phyloP scores from a whole-genome alignment of 73 alveolate species.

The Paramecium caudatum region DNA sequence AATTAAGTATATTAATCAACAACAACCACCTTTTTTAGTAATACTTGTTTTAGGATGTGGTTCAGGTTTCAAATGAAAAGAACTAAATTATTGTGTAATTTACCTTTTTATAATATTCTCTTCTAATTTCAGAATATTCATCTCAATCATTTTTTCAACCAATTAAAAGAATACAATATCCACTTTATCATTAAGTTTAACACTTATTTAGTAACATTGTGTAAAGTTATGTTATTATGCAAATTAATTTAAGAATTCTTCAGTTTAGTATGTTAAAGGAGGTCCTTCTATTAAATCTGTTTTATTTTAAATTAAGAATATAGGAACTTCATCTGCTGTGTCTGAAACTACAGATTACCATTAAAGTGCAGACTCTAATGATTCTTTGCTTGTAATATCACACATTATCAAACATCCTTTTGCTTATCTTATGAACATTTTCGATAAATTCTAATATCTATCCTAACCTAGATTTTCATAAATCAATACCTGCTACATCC shows the following conservation, averaged over 20 bases:
- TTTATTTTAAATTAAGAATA: constrained; percentile 37
- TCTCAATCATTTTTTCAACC: constrained; percentile 29
- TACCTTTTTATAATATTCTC: constrained; percentile 36
- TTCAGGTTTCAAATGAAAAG: not conserved
- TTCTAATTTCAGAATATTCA: not conserved
- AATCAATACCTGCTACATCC: constrained; percentile 53
- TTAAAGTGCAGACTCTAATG: constrained; percentile 14
- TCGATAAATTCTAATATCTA: constrained; percentile 44
- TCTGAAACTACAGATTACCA: constrained; percentile 28
- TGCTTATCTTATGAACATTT: constrained; percentile 32
- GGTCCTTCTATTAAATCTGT: constrained; percentile 12
- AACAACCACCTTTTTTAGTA: not conserved
- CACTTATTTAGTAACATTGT: not conserved
- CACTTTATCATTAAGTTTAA: not conserved
- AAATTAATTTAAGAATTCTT: constrained; percentile 14
- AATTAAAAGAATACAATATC: constrained; percentile 6
- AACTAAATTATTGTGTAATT: not conserved
- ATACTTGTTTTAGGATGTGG: too few relatives aligned
- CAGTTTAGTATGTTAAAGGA: not conserved
- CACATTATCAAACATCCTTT: constrained; percentile 41
- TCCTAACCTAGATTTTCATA: constrained; percentile 26
- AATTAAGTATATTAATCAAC: constrained; percentile 1
- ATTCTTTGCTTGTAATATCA: constrained; percentile 22
- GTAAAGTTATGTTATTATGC: constrained; percentile 33
- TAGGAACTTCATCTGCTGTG: constrained; percentile 35